A percentile compares a stretch with the other conserved stretches of the same genome.
phyloP scores from a whole-genome alignment of 2,329 filamentous ascomycete species.

The Amphichorda felina region DNA sequence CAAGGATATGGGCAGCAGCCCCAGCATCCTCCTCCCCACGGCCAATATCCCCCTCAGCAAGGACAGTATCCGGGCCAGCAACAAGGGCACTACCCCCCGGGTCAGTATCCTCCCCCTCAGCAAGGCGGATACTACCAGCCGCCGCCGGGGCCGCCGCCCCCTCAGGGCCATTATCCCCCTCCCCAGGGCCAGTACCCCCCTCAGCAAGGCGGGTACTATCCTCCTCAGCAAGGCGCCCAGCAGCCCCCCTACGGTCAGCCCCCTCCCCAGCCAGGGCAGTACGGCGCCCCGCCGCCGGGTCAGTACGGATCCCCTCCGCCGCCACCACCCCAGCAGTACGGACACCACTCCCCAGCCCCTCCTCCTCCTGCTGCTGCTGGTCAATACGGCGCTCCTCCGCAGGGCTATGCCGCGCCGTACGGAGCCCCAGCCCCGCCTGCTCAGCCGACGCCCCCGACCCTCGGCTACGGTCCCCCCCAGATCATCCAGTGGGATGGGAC shows the following conservation, averaged over 20 bases:
- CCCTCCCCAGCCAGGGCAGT: constrained; percentile 9
- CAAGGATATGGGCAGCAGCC: constrained; percentile 28
- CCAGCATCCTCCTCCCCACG: constrained; percentile 17
- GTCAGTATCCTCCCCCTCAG: constrained; percentile 9
- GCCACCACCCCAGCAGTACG: constrained; percentile 18
- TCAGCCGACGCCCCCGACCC: constrained; percentile 52
- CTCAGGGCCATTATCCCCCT: constrained; percentile 21
- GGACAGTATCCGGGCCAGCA: constrained; percentile 12
- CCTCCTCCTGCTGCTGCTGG: constrained; percentile 12
- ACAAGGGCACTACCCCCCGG: constrained; percentile 15
- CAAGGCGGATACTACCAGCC: constrained; percentile 16
- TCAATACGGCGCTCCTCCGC: constrained; percentile 23
- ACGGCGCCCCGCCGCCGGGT: constrained; percentile 9
- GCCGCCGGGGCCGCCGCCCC: constrained; percentile 13
- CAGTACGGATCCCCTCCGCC: constrained; percentile 17
- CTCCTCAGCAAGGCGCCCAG: constrained; percentile 19
- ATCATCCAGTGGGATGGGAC: constrained; percentile 57
- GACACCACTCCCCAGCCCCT: constrained; percentile 14
- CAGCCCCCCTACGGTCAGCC: constrained; percentile 14
- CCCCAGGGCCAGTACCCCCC: constrained; percentile 17
- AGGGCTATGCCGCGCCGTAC: constrained; percentile 24
- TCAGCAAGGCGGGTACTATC: constrained; percentile 21
- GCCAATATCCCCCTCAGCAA: constrained; percentile 12
- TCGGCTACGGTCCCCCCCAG: constrained; percentile 65
- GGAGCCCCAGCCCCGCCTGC: constrained; percentile 13